These are phyloP conservation scores for Waltiozyma sp. DNA, from an alignment of 1,139 yeast species.

Conservation along the genomic window DNA sequence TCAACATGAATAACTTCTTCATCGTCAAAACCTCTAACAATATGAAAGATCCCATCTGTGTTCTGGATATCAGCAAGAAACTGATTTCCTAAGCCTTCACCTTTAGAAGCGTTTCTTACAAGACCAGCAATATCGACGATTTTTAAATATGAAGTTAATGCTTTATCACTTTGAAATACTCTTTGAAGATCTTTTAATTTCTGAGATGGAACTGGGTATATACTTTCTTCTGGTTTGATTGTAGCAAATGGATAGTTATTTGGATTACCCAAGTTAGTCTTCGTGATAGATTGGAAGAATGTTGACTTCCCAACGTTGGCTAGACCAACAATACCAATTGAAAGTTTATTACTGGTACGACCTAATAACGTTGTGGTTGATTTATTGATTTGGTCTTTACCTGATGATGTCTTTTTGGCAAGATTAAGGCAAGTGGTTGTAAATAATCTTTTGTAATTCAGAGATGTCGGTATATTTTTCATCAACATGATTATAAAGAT, in stretches of 20 bases:
- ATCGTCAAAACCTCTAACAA: slow-evolving; percentile 55
- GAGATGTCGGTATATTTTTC: not conserved
- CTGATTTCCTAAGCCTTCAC: slow-evolving; percentile 72
- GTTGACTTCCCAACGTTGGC: slow-evolving; percentile 74
- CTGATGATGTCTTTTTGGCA: slow-evolving; percentile 10
- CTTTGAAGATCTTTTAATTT: slow-evolving; percentile 33
- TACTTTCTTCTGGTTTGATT: slow-evolving; percentile 61
- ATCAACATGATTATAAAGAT: not conserved
- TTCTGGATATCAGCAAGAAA: slow-evolving; percentile 60
- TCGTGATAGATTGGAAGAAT: slow-evolving; percentile 62
- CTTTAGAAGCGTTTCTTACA: slow-evolving; percentile 60
- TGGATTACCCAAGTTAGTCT: slow-evolving; percentile 57
- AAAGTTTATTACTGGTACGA: slow-evolving; percentile 43
- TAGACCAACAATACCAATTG: slow-evolving; percentile 54
- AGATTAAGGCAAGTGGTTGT: not conserved
- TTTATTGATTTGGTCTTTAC: slow-evolving; percentile 1
- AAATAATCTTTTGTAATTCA: slow-evolving; percentile 2
- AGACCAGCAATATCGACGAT: slow-evolving; percentile 69
- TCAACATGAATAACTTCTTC: slow-evolving; percentile 68
- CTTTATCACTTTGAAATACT: slow-evolving; percentile 40
- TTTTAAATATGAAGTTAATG: slow-evolving; percentile 45
- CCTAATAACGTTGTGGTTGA: slow-evolving; percentile 28
- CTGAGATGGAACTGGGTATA: slow-evolving; percentile 43
- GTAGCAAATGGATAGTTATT: slow-evolving; percentile 79
- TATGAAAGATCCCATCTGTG: slow-evolving; percentile 67